Base-by-base conservation (phyloP, 1,284 basidiomycete genomes). In the Sanguinoderma infundibulare region DNA sequence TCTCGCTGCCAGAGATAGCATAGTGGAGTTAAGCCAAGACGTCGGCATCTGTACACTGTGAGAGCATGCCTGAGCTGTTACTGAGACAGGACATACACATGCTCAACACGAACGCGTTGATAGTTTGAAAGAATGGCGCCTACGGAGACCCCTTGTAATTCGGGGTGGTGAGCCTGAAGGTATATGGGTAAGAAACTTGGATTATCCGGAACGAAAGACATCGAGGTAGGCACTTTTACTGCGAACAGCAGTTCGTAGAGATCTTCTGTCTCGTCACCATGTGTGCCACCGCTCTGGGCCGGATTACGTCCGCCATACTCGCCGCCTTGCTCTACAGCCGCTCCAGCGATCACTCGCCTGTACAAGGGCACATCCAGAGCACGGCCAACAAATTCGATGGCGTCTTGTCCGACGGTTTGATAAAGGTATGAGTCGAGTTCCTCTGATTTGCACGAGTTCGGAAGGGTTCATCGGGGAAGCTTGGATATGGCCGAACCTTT, bases 391-490 rank as follows among this genome's bases (percentile, higher is more conserved):
- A 93, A 83, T 56, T 95, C 89, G 52, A 99, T 91, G 5, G 95
- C 94, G 66, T 96, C 94, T 72, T 98, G 97, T 0, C 96, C 98
- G 38, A 99, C 96, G 7, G 97, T 98, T 75, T 99, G 98, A 75
- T 98, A 99, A 77, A 99, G 86, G 80, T 97, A 99, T 47, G 97
- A 98, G 77, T 99, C 97, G 70, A 98, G 87, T 81, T 99, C 98
- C 81, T 98, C 98, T 98, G 75, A 14, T 52, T 54, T 62, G 55
- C 51, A 59, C 52, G 61, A 39, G 55, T 62, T 70, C 54, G 67
- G 68, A 61, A 60, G 35, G 46, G 17, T 50, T 65, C 59, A 58
- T 56, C 9, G 56, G 32, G 57, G 51, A 28, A 56, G 52, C 22
- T 36, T 42, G 55, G 56, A 60, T 51, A 49, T 57, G 39, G 38